phyloP scores from a whole-genome alignment of 768 basidiomycete genomes.

The Rhodotorula paludigena region DNA sequence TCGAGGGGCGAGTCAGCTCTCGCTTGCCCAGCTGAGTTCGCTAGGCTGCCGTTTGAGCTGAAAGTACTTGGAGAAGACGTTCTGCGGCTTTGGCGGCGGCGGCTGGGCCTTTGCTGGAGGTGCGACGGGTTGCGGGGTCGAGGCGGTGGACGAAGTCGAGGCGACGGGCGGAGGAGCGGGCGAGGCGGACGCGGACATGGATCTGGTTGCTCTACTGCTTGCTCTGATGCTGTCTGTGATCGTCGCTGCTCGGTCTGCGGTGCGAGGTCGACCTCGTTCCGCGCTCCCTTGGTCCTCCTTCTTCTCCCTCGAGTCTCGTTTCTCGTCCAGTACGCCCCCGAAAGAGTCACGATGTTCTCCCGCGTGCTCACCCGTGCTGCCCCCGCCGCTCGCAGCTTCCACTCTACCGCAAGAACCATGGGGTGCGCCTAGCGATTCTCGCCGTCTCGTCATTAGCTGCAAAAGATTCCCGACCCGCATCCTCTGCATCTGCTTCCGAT shows the following conservation, averaged over 20 bases:
- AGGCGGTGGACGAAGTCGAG: neutral
- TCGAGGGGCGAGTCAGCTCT: neutral
- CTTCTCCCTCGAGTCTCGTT: neutral
- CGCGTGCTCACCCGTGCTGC: neutral
- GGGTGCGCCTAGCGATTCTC: constrained; percentile 1
- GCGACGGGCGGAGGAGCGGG: constrained; percentile 3
- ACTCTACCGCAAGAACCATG: constrained; percentile 17
- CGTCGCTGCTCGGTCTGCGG: too few species aligned
- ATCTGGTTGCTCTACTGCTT: too few species aligned
- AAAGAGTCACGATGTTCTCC: constrained; percentile 3
- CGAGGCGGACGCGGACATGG: neutral
- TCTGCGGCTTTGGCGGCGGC: constrained; percentile 14
- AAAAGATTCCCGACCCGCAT: too few species aligned
- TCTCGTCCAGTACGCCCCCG: neutral
- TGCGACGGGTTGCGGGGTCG: neutral
- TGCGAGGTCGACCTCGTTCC: neutral
- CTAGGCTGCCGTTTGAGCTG: too few species aligned
- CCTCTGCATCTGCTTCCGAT: neutral
- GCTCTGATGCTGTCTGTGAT: too few species aligned
- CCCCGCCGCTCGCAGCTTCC: constrained; percentile 14
- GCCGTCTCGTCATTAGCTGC: neutral
- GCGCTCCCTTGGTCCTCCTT: neutral
- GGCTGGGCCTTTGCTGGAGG: neutral
- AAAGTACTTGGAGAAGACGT: constrained; percentile 32
- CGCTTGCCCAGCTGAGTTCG: too few species aligned